These are phyloP conservation scores for Sordariomycetes sp. DNA, from an alignment of 2,329 filamentous ascomycete genomes.

Conservation along the genomic window DNA sequence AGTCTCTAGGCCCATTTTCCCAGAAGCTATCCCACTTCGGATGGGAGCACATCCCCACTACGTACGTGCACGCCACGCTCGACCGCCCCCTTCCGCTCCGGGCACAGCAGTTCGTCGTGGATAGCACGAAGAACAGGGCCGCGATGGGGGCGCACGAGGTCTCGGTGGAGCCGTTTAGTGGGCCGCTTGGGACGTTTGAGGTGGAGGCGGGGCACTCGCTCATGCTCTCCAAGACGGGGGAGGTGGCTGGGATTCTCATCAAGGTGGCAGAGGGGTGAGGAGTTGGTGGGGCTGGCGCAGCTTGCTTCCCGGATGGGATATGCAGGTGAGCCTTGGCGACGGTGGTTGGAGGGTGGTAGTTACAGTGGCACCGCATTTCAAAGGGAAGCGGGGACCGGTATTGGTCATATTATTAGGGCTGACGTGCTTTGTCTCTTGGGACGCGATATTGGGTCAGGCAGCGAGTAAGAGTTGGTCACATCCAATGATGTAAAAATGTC, in stretches of 20 bases:
- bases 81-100: not conserved
- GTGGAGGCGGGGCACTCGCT: slow-evolving; percentile 1
- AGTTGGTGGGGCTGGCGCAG: no score
- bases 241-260: not conserved
- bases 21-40: not conserved
- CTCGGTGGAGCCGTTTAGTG: not conserved
- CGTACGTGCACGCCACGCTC: not conserved
- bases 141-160: not conserved
- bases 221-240: not conserved
- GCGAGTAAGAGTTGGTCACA: no score
- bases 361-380: no score
- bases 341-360: no score
- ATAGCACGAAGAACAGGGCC: not conserved
- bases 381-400: no score
- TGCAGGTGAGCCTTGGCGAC: no score
- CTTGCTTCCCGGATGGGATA: no score
- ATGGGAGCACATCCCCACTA: not conserved
- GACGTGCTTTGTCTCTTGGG: no score
- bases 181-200: not conserved
- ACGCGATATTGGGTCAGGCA: no score
- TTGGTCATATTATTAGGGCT: no score
- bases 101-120: not conserved
- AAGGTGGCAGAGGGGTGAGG: not conserved
- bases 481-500: no score
- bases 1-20: not conserved